Evolutionary conservation across 352 stramenopile genomes (phyloP).

Genomic region (Phytophthora niederhauseri): DNA sequence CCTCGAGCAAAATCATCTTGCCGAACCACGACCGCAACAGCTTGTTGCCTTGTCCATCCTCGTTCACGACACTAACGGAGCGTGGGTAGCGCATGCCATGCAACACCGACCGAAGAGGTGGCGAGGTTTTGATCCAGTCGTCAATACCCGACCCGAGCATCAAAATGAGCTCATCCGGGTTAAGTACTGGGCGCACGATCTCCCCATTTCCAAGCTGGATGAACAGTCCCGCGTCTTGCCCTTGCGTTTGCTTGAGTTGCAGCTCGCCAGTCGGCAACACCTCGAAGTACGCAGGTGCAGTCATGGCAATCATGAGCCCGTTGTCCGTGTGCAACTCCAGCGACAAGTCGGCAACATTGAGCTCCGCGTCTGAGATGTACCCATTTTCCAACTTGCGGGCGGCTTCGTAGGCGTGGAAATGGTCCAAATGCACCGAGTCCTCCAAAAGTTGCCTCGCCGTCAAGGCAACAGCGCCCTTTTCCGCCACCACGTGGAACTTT

Average conservation of each 20-base stretch:
- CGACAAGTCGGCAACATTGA: slow-evolving; percentile 51
- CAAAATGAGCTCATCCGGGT: slow-evolving; percentile 76
- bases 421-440: slow-evolving; percentile 77
- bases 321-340: slow-evolving; percentile 83
- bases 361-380: slow-evolving; percentile 15
- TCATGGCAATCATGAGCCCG: slow-evolving; percentile 77
- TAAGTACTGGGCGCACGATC: slow-evolving; percentile 62
- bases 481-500: slow-evolving; percentile 49
- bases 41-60: slow-evolving; percentile 37
- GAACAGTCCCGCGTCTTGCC: slow-evolving; percentile 65
- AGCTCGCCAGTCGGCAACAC: slow-evolving; percentile 50
- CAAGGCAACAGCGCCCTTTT: slow-evolving; percentile 43
- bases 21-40: slow-evolving; percentile 70
- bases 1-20: slow-evolving; percentile 65
- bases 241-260: slow-evolving; percentile 47
- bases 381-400: slow-evolving; percentile 9
- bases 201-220: slow-evolving; percentile 64
- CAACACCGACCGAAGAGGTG: slow-evolving; percentile 59
- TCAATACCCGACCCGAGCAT: slow-evolving; percentile 81
- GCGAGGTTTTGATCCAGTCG: slow-evolving; percentile 70
- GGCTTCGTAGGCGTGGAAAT: slow-evolving; percentile 82
- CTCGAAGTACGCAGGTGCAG: slow-evolving; percentile 73
- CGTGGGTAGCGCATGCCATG: slow-evolving; percentile 81
- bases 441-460: slow-evolving; percentile 62
- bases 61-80: slow-evolving; percentile 43